phyloP scores from a whole-genome alignment of 2,329 filamentous ascomycete species.

The Arthrobotrys entomopaga region DNA sequence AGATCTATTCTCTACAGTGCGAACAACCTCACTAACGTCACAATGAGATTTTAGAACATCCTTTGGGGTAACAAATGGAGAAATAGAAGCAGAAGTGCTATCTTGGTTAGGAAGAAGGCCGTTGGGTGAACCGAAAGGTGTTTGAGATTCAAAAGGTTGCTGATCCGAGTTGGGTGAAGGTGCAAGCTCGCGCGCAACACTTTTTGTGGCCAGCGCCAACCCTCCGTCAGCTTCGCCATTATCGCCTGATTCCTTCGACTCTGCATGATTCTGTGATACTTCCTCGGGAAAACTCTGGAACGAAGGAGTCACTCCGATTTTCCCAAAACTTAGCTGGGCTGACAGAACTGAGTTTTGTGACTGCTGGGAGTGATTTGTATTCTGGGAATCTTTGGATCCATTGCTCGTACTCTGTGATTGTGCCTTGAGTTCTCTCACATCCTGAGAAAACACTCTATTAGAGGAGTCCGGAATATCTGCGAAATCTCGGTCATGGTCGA shows the following conservation, averaged over 20 bases:
- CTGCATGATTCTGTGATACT: background rate
- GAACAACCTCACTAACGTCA: conserved; percentile 7
- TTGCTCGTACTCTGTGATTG: conserved; percentile 27
- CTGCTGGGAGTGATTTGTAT: conserved; percentile 13
- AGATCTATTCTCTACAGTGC: conserved; percentile 7
- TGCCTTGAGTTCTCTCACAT: conserved; percentile 35
- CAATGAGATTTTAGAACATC: conserved; percentile 11
- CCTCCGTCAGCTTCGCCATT: conserved; percentile 9
- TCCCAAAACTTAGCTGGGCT: conserved; percentile 42
- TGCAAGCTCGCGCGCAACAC: conserved; percentile 44
- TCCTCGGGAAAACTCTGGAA: conserved; percentile 25
- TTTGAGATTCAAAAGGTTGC: conserved; percentile 35
- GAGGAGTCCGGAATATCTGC: conserved; percentile 45
- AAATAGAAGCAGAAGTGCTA: conserved; percentile 30
- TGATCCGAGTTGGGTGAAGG: conserved; percentile 27
- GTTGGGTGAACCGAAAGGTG: conserved; percentile 38
- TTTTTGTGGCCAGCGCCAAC: conserved; percentile 25
- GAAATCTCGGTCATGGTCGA: conserved; percentile 4
- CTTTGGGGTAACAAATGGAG: conserved; percentile 36
- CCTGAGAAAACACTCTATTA: conserved; percentile 40
- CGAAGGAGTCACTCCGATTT: conserved; percentile 43
- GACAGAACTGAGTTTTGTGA: conserved; percentile 40
- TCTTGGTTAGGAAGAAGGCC: conserved; percentile 22
- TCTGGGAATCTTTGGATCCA: conserved; percentile 31
- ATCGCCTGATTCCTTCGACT: background rate